Conservation (phyloP, 2,329 filamentous ascomycete genomes). For the Pseudogymnoascus sp. region DNA sequence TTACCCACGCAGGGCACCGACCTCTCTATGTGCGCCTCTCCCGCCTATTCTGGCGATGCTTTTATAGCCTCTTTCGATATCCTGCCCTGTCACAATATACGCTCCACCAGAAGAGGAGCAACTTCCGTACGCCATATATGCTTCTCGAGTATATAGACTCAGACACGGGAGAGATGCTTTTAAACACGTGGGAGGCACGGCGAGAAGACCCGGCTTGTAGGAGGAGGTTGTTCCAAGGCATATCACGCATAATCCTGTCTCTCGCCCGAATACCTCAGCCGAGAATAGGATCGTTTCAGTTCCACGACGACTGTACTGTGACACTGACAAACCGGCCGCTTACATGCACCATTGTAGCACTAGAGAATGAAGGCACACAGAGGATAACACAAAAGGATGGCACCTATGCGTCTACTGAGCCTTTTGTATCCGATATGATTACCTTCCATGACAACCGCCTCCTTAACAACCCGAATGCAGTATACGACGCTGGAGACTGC, state of each 20-base stretch:
- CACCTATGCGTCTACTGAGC: constrained; percentile 24
- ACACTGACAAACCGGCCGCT: constrained; percentile 30
- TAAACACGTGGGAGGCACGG: constrained; percentile 20
- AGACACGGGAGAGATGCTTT: constrained; percentile 26
- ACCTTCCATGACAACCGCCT: constrained; percentile 25
- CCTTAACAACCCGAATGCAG: constrained; percentile 23
- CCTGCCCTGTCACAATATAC: constrained; percentile 16
- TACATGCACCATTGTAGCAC: constrained; percentile 23
- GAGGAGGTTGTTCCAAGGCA: constrained; percentile 27
- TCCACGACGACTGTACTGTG: constrained; percentile 27
- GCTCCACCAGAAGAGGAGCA: constrained; percentile 1
- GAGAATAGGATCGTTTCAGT: constrained; percentile 23
- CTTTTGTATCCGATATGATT: constrained; percentile 21
- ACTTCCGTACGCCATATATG: constrained; percentile 18
- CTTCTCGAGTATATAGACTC: constrained; percentile 17
- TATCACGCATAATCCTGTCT: constrained; percentile 24
- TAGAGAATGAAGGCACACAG: constrained; percentile 30
- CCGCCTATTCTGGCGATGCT: constrained; percentile 15
- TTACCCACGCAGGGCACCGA: constrained; percentile 14
- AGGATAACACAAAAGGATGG: constrained; percentile 26
- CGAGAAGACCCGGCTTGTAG: constrained; percentile 18
- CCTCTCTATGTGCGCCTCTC: constrained; percentile 18
- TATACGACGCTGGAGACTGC: constrained; percentile 20
- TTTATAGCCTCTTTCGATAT: constrained; percentile 16
- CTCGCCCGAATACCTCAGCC: constrained; percentile 20